Percentiles rank a stretch among this genome's conserved stretches.
Evolutionary conservation across 345 rosid genomes (phyloP).

Genomic region (Rhodamnia argentea): DNA sequence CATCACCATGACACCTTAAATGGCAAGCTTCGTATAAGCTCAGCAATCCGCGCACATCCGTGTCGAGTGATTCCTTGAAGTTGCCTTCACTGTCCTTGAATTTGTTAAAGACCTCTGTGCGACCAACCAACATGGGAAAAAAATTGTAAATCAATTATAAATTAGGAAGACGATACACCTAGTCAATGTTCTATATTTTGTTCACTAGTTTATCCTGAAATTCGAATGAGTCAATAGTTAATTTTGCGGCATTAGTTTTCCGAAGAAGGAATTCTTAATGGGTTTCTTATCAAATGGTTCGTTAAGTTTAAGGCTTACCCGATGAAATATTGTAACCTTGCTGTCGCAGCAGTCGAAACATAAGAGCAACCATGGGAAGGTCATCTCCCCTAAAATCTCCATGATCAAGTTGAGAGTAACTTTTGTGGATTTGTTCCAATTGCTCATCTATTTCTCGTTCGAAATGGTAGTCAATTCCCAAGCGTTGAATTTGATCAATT

Average conservation of each 20-base stretch:
- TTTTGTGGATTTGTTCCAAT: not conserved
- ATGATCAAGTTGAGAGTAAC: not conserved
- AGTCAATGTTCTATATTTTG: not conserved
- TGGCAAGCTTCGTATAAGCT: constrained; percentile 9
- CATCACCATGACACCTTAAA: constrained; percentile 4
- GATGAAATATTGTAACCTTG: not conserved
- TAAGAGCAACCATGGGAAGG: constrained; percentile 1
- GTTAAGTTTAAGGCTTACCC: not conserved
- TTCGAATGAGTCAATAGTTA: not conserved
- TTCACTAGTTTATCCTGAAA: not conserved
- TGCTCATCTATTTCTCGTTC: constrained; percentile 7
- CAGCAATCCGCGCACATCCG: not conserved
- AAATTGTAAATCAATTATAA: not conserved
- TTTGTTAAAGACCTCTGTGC: constrained; percentile 2
- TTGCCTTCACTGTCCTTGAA: constrained; percentile 1
- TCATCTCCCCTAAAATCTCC: not conserved
- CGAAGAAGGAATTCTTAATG: not conserved
- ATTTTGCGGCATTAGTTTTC: not conserved
- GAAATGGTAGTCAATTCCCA: constrained; percentile 39
- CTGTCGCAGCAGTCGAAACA: constrained; percentile 1
- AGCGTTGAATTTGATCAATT: constrained; percentile 19
- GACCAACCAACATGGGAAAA: not conserved
- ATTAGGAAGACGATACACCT: not conserved
- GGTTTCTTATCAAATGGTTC: not conserved
- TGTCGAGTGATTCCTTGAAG: not conserved